Evolutionary conservation across 805 yeast genomes (phyloP), one percentile per base, ranked within the genome.

Genomic region (Starmerella stigmatis): DNA sequence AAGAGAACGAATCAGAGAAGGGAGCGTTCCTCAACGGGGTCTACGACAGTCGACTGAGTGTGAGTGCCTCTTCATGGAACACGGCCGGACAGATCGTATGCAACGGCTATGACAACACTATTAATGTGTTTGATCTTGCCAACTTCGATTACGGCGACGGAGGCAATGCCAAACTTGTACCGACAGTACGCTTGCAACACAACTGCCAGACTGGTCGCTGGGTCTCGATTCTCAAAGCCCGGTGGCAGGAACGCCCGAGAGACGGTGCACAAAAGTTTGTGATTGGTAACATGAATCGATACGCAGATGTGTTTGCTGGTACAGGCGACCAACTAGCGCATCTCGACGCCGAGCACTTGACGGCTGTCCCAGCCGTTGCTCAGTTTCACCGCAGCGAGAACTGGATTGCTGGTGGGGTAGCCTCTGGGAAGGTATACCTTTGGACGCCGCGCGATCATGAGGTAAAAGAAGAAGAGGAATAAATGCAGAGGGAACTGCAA

Each of bases 131-230:
- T 61, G 76, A 78, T 53, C 68, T 79, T 25, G 22, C 30, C 30
- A 69, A 67, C 1, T 61, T 56, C 16, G 52, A 53, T 11, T 44
- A 44, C 34, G 44, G 40, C 13, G 22, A 11, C 19, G 32, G 48
- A 7, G 49, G 53, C 15, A 45, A 44, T 9, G 46, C 46, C 6
- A 49, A 45, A 19, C 54, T 86, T 27, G 60, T 57, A n/a, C 94
- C 95, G 0, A 58, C 70, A 23, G 71, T 75, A 22, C 75, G 76
- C 9, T 69, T 89, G 41, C 75, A 74, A 45, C 98, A 92, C 60
- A 92, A 92, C 58, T 92, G 98, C 65, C 95, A 89, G 62, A 82
- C 96, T 0, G 98, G 98, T 0, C 70, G 95, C 52, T 89, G 98
- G 98, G 95, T 92, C 0, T 79, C 94, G 1, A 89, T 89, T 38